Base-by-base conservation (phyloP, 768 basidiomycete species). In the Trametes cinnabarina region DNA sequence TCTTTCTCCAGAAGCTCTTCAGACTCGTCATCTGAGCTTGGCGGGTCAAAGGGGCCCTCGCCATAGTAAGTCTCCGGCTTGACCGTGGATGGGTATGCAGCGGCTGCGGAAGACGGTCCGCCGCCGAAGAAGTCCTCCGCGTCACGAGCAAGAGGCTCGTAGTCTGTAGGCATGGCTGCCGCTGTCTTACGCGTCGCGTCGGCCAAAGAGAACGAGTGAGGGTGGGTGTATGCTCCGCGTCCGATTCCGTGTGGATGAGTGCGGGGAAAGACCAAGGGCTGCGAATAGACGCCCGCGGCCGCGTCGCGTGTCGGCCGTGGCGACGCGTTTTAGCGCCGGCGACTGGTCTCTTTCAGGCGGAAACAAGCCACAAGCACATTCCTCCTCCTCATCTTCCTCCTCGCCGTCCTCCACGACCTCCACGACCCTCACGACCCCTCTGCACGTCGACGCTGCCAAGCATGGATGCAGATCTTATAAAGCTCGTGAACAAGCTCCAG, bases 381-480 rank as follows among this genome's bases (percentile, higher is more conserved):
- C 26, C 26, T 30, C n/a, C 20, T 44, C 28, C 34, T 39, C 40
- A 26, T 35, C 47, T 19, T 20, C 47, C 32, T 39, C 46, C 28
- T 22, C 30, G 23, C 52, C 52, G 20, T 49, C 57, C 58, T 37
- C 58, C 26, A 59, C 58, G 58, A 59, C 58, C 44, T n/a, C 46
- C 54, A 58, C 60, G 56, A 65, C 55, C 52, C 34, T 9, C 39
- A 44, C 52, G 42, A 51, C 44, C 32, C n/a, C 23, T 19, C 39
- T 43, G 37, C 47, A 47, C 17, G n/a, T 50, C 9, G 37, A 10
- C n/a, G 34, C 48, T 50, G 52, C 53, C 60, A 59, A 70, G 20
- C 62, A 98, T 98, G 95, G 95, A 98, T 73, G 85, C 88, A 40
- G 92, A 96, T 71, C 85, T 98, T 61, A 98, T 98, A 63, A 87